These are phyloP conservation scores for Solanum chacoense DNA, from an alignment of 305 asterid species.

Conservation along the genomic window DNA sequence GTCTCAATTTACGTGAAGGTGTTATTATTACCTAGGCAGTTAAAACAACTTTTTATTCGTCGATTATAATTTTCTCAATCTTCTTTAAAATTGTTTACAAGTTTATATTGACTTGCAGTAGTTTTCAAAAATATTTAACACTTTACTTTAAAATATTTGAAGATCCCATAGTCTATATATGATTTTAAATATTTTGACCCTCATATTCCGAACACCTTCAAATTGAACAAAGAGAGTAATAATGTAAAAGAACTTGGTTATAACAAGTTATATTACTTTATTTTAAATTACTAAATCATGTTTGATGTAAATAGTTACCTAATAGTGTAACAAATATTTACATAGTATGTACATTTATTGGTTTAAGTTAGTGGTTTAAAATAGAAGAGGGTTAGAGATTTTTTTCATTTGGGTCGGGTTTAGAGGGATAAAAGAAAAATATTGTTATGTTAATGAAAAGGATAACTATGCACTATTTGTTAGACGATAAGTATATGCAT, in stretches of 20 bases:
- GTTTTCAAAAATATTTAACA: not conserved
- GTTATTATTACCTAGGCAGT: not conserved
- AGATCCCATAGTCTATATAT: not conserved
- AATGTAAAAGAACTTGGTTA: not conserved
- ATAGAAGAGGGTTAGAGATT: not conserved
- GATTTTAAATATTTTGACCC: not conserved
- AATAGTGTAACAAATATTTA: not conserved
- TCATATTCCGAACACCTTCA: not conserved
- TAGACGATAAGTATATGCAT: not conserved
- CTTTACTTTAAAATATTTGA: not conserved
- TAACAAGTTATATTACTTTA: not conserved
- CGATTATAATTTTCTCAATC: not conserved
- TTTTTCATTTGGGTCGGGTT: not conserved
- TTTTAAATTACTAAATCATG: not conserved
- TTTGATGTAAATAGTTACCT: not conserved
- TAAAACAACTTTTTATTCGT: not conserved
- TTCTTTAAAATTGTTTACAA: not conserved
- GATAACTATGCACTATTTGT: not conserved
- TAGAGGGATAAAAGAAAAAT: not conserved
- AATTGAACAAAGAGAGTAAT: not conserved
- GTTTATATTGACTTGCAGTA: not conserved
- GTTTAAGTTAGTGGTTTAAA: not conserved
- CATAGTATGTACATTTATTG: not conserved
- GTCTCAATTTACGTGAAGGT: not conserved
- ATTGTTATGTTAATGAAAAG: not conserved